phyloP scores from a whole-genome alignment of 768 basidiomycete species.

The Boletus rubescentipes region DNA sequence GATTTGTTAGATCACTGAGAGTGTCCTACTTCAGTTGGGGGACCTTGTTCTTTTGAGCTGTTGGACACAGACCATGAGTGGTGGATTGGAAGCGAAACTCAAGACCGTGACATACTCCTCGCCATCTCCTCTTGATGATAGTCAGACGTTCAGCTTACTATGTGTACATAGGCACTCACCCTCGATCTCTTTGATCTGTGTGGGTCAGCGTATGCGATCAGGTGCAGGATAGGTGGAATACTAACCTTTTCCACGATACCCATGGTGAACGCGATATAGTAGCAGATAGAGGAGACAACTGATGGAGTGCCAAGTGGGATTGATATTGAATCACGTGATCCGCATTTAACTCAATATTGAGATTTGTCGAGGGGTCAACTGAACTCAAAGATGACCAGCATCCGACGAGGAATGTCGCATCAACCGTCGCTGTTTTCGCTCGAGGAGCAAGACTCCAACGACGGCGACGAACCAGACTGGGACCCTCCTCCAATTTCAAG shows the following conservation, averaged over 20 bases:
- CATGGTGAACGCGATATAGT: constrained; percentile 52
- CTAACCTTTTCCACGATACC: constrained; percentile 91
- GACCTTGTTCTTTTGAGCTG: constrained; percentile 96
- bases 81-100: neutral
- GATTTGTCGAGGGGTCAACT: neutral
- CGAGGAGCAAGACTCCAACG: constrained; percentile 52
- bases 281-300: neutral
- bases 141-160: constrained; percentile 9
- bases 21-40: neutral
- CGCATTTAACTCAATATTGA: neutral
- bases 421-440: constrained; percentile 70
- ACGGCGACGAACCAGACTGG: constrained; percentile 46
- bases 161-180: constrained; percentile 57
- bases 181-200: constrained; percentile 93
- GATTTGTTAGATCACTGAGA: constrained; percentile 10
- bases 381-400: constrained; percentile 18
- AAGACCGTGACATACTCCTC: constrained; percentile 61
- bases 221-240: constrained; percentile 1
- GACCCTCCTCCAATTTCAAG: constrained; percentile 36
- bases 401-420: constrained; percentile 39
- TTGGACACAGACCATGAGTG: neutral
- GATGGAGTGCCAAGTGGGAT: too few relatives aligned
- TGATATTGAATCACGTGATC: constrained; percentile 12
- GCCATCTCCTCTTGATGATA: constrained; percentile 86
- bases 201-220: constrained; percentile 4